Conservation (phyloP, 2,329 filamentous ascomycete genomes). For the Fusarium tupiense region DNA sequence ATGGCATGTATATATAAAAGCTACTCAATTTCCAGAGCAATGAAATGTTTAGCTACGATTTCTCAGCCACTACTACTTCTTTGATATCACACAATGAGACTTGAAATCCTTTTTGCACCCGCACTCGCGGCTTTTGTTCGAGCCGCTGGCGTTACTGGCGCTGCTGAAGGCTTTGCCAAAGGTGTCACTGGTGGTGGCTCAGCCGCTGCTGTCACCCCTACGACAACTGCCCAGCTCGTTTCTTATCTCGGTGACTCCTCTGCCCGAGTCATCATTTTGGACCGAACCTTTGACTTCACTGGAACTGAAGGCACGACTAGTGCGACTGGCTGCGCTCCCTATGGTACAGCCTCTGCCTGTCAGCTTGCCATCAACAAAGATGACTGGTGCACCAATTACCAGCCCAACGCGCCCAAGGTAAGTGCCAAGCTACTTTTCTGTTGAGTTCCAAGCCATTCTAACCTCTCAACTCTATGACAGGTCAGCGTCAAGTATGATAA, state of each 20-base stretch:
- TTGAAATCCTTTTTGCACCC: neutral
- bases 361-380: conserved; percentile 70
- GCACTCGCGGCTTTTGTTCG: neutral
- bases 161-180: conserved; percentile 54
- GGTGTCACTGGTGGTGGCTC: conserved; percentile 71
- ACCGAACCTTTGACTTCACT: conserved; percentile 65
- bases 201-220: conserved; percentile 64
- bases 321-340: conserved; percentile 67
- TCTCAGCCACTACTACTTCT: neutral
- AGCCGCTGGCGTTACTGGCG: neutral
- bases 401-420: conserved; percentile 59
- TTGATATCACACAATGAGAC: neutral
- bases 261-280: conserved; percentile 67
- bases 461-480: neutral
- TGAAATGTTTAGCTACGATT: neutral
- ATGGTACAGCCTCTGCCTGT: conserved; percentile 61
- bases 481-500: conserved; percentile 60
- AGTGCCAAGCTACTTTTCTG: conserved; percentile 43
- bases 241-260: conserved; percentile 64
- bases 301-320: conserved; percentile 64
- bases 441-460: fast-evolving
- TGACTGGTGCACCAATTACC: conserved; percentile 68
- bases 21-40: neutral
- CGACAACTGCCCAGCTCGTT: conserved; percentile 64
- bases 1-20: neutral